phyloP scores from a whole-genome alignment of 441 rosid genomes.

The Croton setiger region DNA sequence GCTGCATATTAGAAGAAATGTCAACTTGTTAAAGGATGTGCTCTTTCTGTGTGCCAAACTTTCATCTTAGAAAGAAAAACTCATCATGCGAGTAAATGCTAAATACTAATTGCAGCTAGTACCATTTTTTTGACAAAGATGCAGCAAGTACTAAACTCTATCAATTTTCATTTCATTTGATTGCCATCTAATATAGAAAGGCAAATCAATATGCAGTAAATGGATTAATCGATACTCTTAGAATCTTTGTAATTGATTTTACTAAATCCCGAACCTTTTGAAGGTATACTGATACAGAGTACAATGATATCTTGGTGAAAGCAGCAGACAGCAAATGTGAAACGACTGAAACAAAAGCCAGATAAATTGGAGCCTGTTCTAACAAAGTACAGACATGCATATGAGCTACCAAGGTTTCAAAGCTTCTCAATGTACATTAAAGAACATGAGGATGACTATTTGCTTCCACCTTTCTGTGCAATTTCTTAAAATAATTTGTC shows the following conservation, averaged over 20 bases:
- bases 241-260: not conserved
- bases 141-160: not conserved
- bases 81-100: not conserved
- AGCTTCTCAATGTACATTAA: not conserved
- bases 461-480: not conserved
- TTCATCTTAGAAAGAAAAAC: not conserved
- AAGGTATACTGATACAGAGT: not conserved
- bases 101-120: not conserved
- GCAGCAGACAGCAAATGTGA: not conserved
- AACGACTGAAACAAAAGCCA: not conserved
- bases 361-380: not conserved
- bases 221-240: not conserved
- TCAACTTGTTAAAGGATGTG: not conserved
- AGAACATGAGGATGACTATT: not conserved
- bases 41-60: no score
- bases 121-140: not conserved
- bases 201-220: constrained; percentile 1
- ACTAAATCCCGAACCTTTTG: not conserved
- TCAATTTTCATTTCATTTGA: not conserved
- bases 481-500: not conserved
- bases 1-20: not conserved
- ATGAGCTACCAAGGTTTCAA: not conserved
- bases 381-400: not conserved
- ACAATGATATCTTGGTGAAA: not conserved
- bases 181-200: not conserved